These are phyloP conservation scores for Dryas octopetala DNA, from an alignment of 306 rosid genomes.

Conservation along the genomic window DNA sequence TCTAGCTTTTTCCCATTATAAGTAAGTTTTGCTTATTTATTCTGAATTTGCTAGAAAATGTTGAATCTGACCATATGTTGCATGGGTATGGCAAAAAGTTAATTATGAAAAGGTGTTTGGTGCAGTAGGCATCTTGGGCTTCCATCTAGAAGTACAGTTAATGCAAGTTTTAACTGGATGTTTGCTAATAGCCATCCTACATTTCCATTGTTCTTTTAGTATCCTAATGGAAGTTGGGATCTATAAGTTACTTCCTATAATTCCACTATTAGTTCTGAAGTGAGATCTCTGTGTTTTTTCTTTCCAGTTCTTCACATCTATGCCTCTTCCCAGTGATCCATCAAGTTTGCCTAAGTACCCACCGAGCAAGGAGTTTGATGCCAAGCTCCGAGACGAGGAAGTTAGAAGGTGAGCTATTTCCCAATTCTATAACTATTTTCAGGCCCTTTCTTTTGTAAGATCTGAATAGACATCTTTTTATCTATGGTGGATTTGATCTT, in stretches of 20 bases:
- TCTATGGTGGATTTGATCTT: neutral
- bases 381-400: conserved; percentile 67
- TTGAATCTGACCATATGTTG: neutral
- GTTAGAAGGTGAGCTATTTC: conserved; percentile 59
- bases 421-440: neutral
- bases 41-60: neutral
- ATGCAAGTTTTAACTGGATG: neutral
- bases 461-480: neutral
- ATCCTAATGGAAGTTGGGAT: neutral
- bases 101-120: neutral
- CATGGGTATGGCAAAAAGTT: neutral
- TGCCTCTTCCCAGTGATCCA: conserved; percentile 75
- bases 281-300: conserved; percentile 16
- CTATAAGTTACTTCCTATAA: neutral
- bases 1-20: neutral
- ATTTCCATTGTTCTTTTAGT: neutral
- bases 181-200: neutral
- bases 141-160: neutral
- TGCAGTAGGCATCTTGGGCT: neutral
- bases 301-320: conserved; percentile 66
- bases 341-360: conserved; percentile 73
- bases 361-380: conserved; percentile 89
- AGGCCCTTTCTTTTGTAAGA: neutral
- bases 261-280: neutral
- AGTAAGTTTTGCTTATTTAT: neutral